A percentile compares a stretch with the other conserved stretches of the same genome.
phyloP scores from a whole-genome alignment of 176 grass and related monocot genomes.

The Eleusine indica region DNA sequence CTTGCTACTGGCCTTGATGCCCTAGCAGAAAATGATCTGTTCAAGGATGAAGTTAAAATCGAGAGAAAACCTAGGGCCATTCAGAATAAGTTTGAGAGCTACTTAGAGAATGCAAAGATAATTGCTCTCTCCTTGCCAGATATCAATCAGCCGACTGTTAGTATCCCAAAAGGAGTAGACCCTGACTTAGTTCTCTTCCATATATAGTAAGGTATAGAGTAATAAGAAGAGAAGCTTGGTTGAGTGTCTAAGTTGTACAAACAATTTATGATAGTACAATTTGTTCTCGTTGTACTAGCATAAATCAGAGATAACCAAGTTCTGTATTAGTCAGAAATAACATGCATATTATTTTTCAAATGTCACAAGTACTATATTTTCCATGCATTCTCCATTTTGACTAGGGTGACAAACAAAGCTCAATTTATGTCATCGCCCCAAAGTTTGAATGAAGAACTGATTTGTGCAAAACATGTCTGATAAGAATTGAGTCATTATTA shows the following conservation, averaged over 20 bases:
- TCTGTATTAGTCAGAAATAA: not conserved
- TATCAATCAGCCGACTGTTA: conserved; percentile 18
- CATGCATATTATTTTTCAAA: not conserved
- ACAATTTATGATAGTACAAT: not conserved
- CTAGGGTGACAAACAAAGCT: too few species aligned
- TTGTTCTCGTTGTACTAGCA: not conserved
- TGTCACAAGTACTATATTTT: too few species aligned
- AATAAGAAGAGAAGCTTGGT: not conserved
- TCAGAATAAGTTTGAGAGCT: conserved; percentile 40
- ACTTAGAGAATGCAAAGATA: conserved; percentile 50
- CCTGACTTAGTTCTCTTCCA: conserved; percentile 53
- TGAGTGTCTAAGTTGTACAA: not conserved
- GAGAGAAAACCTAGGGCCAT: not conserved
- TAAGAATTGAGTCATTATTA: too few species aligned
- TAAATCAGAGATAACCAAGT: not conserved
- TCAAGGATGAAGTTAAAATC: not conserved
- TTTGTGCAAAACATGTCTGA: too few species aligned
- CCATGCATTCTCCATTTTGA: too few species aligned
- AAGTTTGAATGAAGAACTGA: too few species aligned
- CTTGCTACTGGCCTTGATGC: not conserved
- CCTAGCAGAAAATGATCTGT: not conserved
- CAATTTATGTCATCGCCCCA: too few species aligned
- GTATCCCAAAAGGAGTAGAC: conserved; percentile 52
- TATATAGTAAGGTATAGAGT: conserved; percentile 28
- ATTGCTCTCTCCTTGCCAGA: conserved; percentile 50